These are phyloP conservation scores for Backusella mclennaniae DNA, from an alignment of 192 early-diverging fungal species.

Conservation along the genomic window DNA sequence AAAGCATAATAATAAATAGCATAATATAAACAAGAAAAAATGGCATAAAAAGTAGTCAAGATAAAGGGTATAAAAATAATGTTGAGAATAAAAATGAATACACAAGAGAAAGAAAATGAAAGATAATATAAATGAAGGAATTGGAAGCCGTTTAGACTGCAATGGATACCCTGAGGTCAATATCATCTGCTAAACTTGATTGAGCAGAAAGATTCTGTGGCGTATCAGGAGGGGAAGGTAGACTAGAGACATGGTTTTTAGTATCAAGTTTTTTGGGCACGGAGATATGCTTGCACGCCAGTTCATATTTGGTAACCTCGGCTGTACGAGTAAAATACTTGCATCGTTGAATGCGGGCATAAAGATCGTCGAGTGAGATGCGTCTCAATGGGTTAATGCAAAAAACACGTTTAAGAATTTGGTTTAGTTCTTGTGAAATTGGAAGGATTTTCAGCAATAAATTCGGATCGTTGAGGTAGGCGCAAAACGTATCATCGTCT, in stretches of 20 bases:
- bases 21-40: conserved; percentile 1
- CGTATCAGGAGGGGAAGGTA: neutral
- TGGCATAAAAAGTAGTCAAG: neutral
- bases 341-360: conserved; percentile 42
- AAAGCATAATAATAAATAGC: neutral
- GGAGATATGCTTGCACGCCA: neutral
- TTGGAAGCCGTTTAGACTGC: neutral
- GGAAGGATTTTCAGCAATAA: conserved; percentile 66
- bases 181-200: neutral
- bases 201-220: neutral
- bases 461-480: conserved; percentile 61
- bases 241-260: neutral
- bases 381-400: conserved; percentile 64
- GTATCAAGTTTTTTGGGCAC: neutral
- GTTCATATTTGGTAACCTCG: conserved; percentile 20
- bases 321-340: conserved; percentile 41
- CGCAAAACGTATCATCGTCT: conserved; percentile 77
- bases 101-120: neutral
- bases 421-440: conserved; percentile 65
- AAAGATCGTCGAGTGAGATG: conserved; percentile 44
- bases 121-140: neutral
- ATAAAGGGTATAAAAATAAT: neutral
- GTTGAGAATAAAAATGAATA: neutral
- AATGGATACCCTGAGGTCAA: neutral
- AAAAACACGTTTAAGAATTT: conserved; percentile 72